Evolutionary conservation across 768 basidiomycete species (phyloP), one percentile per base, ranked within the genome.

Genomic region (Lentinula aciculospora): DNA sequence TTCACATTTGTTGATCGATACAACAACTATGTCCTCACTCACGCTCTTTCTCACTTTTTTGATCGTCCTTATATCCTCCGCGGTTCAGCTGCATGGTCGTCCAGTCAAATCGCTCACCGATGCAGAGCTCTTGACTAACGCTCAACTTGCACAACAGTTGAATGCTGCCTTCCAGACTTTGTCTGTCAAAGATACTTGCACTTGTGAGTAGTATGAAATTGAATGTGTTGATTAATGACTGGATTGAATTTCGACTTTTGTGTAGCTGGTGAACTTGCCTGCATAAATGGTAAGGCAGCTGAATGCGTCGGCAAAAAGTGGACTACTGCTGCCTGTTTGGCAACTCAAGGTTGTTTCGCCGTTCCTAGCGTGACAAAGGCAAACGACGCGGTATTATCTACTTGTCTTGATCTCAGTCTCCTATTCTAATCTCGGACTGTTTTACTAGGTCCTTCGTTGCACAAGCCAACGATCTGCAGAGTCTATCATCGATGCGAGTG

Each of bases 401-500:
- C 28, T 15, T 10, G 6, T 40, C 12, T n/a, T 7, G 13, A 13
- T 29, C 37, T 53, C 25, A 31, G 6, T 21, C n/a, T 27, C 36
- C 8, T 7, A 10, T n/a, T n/a, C n/a, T n/a, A 7, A 40, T 12
- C 34, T 54, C 40, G 3, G 3, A 49, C 4, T 4, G 21, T 19
- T 28, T 29, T 28, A 4, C 17, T 37, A 54, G 53, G 19, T 27
- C 13, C 37, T 54, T 54, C 37, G 37, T 27, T 54, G 53, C 19
- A 54, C 53, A 12, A 54, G 53, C 15, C 37, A 54, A 36, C 53
- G 23, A 8, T 25, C 37, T 36, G 53, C 53, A 17, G 53, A 54
- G 9, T 54, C 53, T 3, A 27, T 54, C 12, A 54, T 54, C 13
- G 7, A 21, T 29, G 53, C 53, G 19, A 25, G 34, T 21, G 53